A percentile compares a stretch with the other conserved stretches of the same genome.
These are phyloP conservation scores for Arthonia radiata DNA, from an alignment of 495 filamentous ascomycete genomes.

Conservation along the genomic window DNA sequence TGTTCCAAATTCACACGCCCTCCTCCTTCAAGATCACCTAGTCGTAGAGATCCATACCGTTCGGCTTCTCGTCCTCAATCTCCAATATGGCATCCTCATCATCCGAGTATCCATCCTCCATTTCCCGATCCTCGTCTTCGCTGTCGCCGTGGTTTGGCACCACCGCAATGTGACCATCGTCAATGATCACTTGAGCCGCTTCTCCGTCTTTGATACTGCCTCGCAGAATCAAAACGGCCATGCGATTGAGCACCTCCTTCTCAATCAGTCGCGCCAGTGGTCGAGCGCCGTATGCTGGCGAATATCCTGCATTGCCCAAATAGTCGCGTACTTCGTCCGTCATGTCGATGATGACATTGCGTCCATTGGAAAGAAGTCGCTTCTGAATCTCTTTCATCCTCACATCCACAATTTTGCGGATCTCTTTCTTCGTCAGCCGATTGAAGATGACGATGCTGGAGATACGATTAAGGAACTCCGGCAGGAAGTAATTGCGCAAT, in stretches of 20 bases:
- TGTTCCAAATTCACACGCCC: too few relatives aligned
- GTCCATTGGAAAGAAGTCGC: constrained; percentile 51
- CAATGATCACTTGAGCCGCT: constrained; percentile 48
- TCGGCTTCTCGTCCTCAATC: constrained; percentile 29
- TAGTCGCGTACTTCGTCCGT: constrained; percentile 70
- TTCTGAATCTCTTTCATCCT: constrained; percentile 77
- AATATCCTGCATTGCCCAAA: constrained; percentile 70
- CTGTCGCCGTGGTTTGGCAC: constrained; percentile 56
- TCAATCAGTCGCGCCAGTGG: constrained; percentile 77
- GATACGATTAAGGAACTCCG: constrained; percentile 96
- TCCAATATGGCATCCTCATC: constrained; percentile 40
- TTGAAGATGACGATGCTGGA: constrained; percentile 94
- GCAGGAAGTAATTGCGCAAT: constrained; percentile 83
- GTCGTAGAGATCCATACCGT: constrained; percentile 16
- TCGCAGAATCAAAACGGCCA: constrained; percentile 72
- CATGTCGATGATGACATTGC: constrained; percentile 56
- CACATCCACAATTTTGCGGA: constrained; percentile 86
- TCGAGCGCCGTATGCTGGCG: constrained; percentile 77
- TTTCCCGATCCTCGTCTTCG: constrained; percentile 20
- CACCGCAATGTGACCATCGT: constrained; percentile 51
- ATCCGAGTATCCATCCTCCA: constrained; percentile 35
- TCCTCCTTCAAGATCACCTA: too few relatives aligned
- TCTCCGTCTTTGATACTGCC: constrained; percentile 73
- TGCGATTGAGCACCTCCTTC: constrained; percentile 78
- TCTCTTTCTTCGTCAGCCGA: constrained; percentile 66